Conservation (phyloP, 768 basidiomycete species). For the Termitomyces sp. region DNA sequence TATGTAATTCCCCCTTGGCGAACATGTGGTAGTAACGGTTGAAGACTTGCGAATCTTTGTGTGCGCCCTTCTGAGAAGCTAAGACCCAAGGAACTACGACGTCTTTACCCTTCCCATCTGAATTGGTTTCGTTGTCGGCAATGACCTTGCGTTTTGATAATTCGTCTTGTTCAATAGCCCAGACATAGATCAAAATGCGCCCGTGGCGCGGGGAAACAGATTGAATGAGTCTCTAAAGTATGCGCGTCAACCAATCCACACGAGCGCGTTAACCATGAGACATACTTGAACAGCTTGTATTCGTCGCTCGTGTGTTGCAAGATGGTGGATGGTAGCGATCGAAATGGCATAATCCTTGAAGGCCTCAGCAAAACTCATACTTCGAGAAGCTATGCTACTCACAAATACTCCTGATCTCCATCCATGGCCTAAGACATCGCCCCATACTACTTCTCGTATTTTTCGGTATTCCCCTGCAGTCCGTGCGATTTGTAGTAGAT, state of each 20-base stretch:
- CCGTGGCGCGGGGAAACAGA: slow-evolving; percentile 67
- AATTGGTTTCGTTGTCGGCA: slow-evolving; percentile 18
- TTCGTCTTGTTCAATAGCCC: slow-evolving; percentile 93
- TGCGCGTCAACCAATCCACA: not conserved
- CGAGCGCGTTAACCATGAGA: not conserved
- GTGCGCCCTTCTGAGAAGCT: slow-evolving; percentile 28
- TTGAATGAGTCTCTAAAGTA: slow-evolving; percentile 54
- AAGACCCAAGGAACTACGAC: slow-evolving; percentile 91
- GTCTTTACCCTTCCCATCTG: slow-evolving; percentile 53
- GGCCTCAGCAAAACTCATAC: not conserved
- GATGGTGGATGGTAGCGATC: slow-evolving; percentile 96
- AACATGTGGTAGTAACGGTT: slow-evolving; percentile 98
- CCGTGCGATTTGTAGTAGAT: slow-evolving; percentile 72
- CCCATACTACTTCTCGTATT: slow-evolving; percentile 72
- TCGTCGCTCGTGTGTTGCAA: slow-evolving; percentile 77
- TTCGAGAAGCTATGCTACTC: slow-evolving; percentile 7
- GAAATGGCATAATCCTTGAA: slow-evolving; percentile 91
- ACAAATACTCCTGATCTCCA: slow-evolving; percentile 87
- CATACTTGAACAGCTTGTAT: slow-evolving; percentile 69
- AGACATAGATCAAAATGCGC: slow-evolving; percentile 88
- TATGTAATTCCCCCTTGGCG: slow-evolving; percentile 68
- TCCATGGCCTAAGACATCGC: slow-evolving; percentile 66
- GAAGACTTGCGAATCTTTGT: slow-evolving; percentile 44
- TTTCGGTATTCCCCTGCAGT: slow-evolving; percentile 46
- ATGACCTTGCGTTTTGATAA: slow-evolving; percentile 73